Evolutionary conservation across 805 yeast genomes (phyloP).

Genomic region (Yamadazyma olivae): DNA sequence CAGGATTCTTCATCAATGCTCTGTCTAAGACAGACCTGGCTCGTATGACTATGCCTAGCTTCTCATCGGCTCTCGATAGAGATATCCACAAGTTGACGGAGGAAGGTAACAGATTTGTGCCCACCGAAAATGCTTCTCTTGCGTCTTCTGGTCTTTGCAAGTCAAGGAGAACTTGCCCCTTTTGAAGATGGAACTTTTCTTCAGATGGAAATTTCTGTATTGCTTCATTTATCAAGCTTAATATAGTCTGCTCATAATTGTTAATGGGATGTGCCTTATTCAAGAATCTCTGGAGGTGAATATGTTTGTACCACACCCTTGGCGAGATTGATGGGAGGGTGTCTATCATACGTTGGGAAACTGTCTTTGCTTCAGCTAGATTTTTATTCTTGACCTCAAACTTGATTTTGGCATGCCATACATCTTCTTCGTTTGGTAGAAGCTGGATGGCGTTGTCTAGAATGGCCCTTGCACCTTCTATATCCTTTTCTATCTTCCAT

Average conservation of each 20-base stretch:
- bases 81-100: conserved; percentile 52
- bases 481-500: conserved; percentile 49
- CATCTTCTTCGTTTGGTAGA: conserved; percentile 46
- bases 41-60: conserved; percentile 41
- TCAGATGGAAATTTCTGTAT: conserved; percentile 46
- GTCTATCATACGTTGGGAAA: conserved; percentile 21
- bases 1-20: conserved; percentile 53
- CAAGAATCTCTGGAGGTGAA: conserved; percentile 20
- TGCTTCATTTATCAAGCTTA: conserved; percentile 41
- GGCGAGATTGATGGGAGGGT: conserved; percentile 26
- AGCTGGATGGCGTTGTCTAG: conserved; percentile 45
- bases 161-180: conserved; percentile 51
- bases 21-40: conserved; percentile 74
- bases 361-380: conserved; percentile 35
- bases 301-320: conserved; percentile 59
- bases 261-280: conserved; percentile 2
- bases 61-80: conserved; percentile 47
- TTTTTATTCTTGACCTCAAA: conserved; percentile 48
- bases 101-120: conserved; percentile 46
- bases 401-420: conserved; percentile 74
- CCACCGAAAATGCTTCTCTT: conserved; percentile 45
- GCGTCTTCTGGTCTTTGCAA: conserved; percentile 36
- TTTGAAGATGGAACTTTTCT: conserved; percentile 57
- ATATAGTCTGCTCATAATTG: conserved; percentile 5
- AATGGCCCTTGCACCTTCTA: conserved; percentile 50